Evolutionary conservation across 768 basidiomycete species (phyloP), one percentile per base, ranked within the genome.

Genomic region (Suillus tomentosus): DNA sequence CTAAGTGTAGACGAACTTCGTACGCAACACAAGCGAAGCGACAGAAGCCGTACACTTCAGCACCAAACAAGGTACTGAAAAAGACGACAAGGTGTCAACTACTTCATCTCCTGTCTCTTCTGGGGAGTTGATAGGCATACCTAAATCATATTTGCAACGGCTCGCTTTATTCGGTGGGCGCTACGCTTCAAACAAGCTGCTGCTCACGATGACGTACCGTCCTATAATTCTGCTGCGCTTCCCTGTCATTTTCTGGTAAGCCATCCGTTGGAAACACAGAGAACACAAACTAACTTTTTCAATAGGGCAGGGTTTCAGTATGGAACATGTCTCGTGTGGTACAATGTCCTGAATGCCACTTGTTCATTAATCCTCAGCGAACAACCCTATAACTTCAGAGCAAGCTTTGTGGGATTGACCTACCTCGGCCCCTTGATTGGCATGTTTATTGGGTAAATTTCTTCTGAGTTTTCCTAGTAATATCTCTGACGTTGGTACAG

Each of bases 321-420:
- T 39, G 70, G 70, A 9, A 59, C 62, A 2, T 65, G 65, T 64
- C 64, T 71, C 11, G 67, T 70, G 54, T 71, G 70, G 70, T 71
- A 69, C 45, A 71, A 71, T 31, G 69, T 71, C 10, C 65, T 71
- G 47, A 70, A 71, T 47, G 69, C 67, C 37, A 71, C 69, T 1
- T 65, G 60, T 31, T 71, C 70, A 7, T 58, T 68, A 51, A 71
- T 71, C 13, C 50, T 71, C 31, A 69, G 70, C 19, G 47, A 43
- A n/a, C 36, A 65, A 19, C 70, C 70, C 3, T 71, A 71, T 53
- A 67, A 71, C 42, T 71, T 71, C 39, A 54, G 63, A n/a, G 65
- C 70, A n/a, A 68, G 67, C 48, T 66, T 58, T 24, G 70, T 71
- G 19, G 70, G 70, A 15, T 45, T 70, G 54, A 31, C 65, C 15